Evolutionary conservation across 1,139 yeast species (phyloP), one percentile per base, ranked within the genome.

Genomic region (Pichiaceae sp.): DNA sequence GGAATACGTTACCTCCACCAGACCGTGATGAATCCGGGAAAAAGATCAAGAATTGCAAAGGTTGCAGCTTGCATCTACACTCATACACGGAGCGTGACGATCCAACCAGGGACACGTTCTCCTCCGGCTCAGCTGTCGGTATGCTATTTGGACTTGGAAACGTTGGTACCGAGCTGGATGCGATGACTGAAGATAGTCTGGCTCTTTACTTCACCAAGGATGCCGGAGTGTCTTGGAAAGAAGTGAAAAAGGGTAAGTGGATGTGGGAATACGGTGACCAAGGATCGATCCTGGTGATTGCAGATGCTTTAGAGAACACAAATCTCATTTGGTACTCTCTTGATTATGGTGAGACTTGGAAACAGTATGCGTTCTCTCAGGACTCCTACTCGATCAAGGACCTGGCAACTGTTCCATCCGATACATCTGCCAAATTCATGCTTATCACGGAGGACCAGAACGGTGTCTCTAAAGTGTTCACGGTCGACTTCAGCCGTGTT

Each of bases 251-350:
- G 44, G 94, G 95, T 1, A 71, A 75, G 0, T 72, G 72, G 51
- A 82, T 82, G 75, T 93, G 97, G 97, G 97, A 89, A 57, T 91
- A 69, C 58, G 98, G 97, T 42, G 98, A 93, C 56, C 81, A 87
- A 47, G 98, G 99, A 6, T 78, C 95, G 1, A 71, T 93, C 31
- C 62, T 91, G 41, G 86, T 83, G 1, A 59, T 89, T 35, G 91
- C 82, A 4, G 67, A 75, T 36, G 74, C 74, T 17, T 63, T 57
- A 7, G 74, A 71, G 4, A 63, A 65, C 21, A 80, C 96, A 0
- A 68, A 85, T 43, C 57, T 62, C 0, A 43, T 91, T 2, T 50
- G 62, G 1, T 89, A 78, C 50, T 82, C 96, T 0, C 57, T 78
- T 20, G 91, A 91, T 59, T 83, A 80, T 48, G 99, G 98, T 27